Conservation (phyloP, 2,329 filamentous ascomycete genomes). For the Zasmidium citrigriseum region DNA sequence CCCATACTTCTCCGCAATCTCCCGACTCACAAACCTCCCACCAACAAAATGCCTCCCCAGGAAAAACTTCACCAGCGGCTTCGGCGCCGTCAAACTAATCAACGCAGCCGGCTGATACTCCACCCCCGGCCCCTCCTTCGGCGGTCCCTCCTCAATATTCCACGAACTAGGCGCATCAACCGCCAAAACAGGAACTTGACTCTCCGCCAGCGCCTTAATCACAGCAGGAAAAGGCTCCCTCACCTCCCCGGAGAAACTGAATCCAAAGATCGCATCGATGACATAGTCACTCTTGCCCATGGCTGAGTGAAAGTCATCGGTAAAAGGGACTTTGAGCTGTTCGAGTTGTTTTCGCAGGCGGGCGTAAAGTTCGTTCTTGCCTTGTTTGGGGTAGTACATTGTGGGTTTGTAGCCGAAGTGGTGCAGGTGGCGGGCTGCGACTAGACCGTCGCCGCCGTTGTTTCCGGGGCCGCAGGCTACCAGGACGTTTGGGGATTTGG, state of each 20-base stretch:
- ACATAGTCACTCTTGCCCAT: conserved; percentile 73
- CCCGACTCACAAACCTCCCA: conserved; percentile 79
- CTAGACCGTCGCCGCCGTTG: conserved; percentile 85
- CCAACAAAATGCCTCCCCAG: conserved; percentile 88
- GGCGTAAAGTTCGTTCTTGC: conserved; percentile 88
- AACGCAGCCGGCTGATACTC: conserved; percentile 78
- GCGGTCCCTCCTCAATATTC: conserved; percentile 87
- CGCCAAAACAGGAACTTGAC: conserved; percentile 75
- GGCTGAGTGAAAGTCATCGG: conserved; percentile 72
- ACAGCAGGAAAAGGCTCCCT: conserved; percentile 87
- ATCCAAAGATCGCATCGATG: conserved; percentile 92
- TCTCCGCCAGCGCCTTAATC: conserved; percentile 73
- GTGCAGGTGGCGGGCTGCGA: conserved; percentile 86
- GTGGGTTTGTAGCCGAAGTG: conserved; percentile 90
- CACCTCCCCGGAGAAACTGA: conserved; percentile 89
- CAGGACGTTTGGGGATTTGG: conserved; percentile 70
- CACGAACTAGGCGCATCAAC: conserved; percentile 94
- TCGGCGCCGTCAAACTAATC: conserved; percentile 89
- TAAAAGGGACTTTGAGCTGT: conserved; percentile 80
- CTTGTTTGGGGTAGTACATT: conserved; percentile 90
- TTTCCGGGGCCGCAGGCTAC: conserved; percentile 87
- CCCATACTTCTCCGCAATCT: conserved; percentile 80
- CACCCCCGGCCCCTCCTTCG: conserved; percentile 72
- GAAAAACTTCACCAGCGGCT: conserved; percentile 83
- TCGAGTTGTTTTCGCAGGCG: conserved; percentile 82